Evolutionary conservation across 2,329 filamentous ascomycete species (phyloP), one percentile per base, ranked within the genome.

Genomic region (Diaporthe citri): DNA sequence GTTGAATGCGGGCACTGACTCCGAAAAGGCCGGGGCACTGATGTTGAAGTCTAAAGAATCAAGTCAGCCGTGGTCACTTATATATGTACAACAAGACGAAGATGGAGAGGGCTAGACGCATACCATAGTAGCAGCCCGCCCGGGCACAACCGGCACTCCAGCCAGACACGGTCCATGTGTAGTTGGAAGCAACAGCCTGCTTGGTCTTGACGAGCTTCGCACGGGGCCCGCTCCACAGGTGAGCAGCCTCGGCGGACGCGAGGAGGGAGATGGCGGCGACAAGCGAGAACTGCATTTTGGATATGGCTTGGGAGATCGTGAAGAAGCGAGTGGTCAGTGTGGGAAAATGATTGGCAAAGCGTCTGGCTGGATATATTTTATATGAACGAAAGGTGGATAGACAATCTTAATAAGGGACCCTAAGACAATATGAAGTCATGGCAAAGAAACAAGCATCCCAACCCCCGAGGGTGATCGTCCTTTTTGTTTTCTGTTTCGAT

Each of bases 211-310:
- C 31, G 31, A 55, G 25, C 20, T 60, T 51, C 25, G 15, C 62
- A 15, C 36, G 36, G 25, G 71, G 71, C 57, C 34, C 17, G 71
- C 36, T 64, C 71, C 71, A 72, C 57, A 72, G 17, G 46, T 60
- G 73, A 46, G 62, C 59, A 28, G 74, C 74, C 71, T 59, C 62
- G 22, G 36, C 62, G 43, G 51, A 60, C 15, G 74, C 71, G 64
- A 75, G 36, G 31, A 75, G 71, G 46, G 74, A 52, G 48, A 70
- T 34, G 25, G 43, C 55, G 62, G 74, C 71, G 31, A 43, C 74
- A 20, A 73, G 34, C 20, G 74, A 73, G 74, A 73, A 69, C 17
- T 75, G 74, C 74, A 75, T 75, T 17, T 69, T 75, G 60, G 31
- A 41, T 41, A 46, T 64, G 46, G 43, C 7, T 51, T 41, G 55